Conservation (phyloP, 331 rosid genomes). For the Malus hybrid region DNA sequence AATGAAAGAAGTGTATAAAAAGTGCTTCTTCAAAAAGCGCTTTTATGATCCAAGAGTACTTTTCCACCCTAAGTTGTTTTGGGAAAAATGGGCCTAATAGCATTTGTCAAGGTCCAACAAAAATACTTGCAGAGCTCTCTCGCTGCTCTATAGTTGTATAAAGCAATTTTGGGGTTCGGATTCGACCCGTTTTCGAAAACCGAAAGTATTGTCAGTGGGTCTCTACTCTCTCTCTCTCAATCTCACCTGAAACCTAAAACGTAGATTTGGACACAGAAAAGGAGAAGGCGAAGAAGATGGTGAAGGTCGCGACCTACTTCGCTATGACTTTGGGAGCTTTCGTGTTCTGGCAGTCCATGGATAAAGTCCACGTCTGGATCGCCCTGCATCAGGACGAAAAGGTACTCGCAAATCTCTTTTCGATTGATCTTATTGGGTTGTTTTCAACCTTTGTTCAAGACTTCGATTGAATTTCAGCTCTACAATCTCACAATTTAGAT, state of each 20-base stretch:
- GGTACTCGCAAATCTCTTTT: conserved; percentile 22
- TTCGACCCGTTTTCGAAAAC: not conserved
- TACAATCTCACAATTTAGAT: not conserved
- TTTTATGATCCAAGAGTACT: too few relatives aligned
- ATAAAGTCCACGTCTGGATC: conserved; percentile 89
- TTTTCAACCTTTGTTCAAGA: not conserved
- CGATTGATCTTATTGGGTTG: too few relatives aligned
- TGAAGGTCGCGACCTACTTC: conserved; percentile 69
- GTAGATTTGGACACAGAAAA: not conserved
- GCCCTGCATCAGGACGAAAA: conserved; percentile 98
- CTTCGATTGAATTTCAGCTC: not conserved
- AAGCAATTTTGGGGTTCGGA: not conserved
- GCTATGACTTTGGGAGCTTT: conserved; percentile 89
- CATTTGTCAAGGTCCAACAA: not conserved
- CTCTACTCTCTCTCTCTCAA: not conserved
- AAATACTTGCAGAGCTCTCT: too few relatives aligned
- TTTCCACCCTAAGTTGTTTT: too few relatives aligned
- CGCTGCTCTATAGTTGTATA: not conserved
- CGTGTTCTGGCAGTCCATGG: conserved; percentile 92
- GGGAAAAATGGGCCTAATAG: not conserved
- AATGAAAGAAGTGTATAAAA: too few relatives aligned
- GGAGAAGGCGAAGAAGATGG: conserved; percentile 37
- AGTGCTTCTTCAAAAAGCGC: too few relatives aligned
- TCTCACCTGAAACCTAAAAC: not conserved
- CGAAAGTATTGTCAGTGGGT: not conserved